Percentiles rank a stretch among this genome's conserved stretches.
These are phyloP conservation scores for Starmerella asiatica DNA, from an alignment of 805 yeast genomes.

Conservation along the genomic window DNA sequence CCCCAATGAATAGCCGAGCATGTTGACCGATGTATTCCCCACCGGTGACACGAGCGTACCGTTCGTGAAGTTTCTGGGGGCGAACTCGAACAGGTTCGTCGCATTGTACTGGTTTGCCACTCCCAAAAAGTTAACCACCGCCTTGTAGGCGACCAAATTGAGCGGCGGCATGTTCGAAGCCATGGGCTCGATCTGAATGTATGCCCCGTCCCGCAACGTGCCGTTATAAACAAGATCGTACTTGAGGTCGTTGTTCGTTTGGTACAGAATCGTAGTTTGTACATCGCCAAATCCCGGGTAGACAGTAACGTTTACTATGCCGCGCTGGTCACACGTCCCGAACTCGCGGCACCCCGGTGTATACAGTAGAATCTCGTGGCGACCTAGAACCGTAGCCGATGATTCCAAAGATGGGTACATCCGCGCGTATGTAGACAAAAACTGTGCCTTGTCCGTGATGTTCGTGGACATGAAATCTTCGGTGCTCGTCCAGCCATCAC, in stretches of 20 bases:
- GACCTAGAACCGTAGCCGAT: constrained; percentile 50
- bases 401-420: constrained; percentile 41
- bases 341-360: constrained; percentile 81
- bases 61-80: constrained; percentile 47
- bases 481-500: constrained; percentile 13
- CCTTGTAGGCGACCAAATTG: constrained; percentile 59
- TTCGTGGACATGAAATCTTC: constrained; percentile 23
- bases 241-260: constrained; percentile 66
- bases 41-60: constrained; percentile 25
- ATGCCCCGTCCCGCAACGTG: constrained; percentile 36
- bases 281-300: constrained; percentile 34
- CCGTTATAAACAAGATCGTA: constrained; percentile 72
- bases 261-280: constrained; percentile 44
- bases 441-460: constrained; percentile 24
- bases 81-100: constrained; percentile 55
- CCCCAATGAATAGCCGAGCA: constrained; percentile 29
- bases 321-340: constrained; percentile 54
- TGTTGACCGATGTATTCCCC: constrained; percentile 38
- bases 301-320: constrained; percentile 65
- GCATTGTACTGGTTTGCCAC: constrained; percentile 31
- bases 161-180: constrained; percentile 26
- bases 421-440: constrained; percentile 31
- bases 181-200: constrained; percentile 25
- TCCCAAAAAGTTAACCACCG: constrained; percentile 33
- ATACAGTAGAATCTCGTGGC: constrained; percentile 54